phyloP scores from a whole-genome alignment of 1,284 basidiomycete species.

The Marasmius oreades region DNA sequence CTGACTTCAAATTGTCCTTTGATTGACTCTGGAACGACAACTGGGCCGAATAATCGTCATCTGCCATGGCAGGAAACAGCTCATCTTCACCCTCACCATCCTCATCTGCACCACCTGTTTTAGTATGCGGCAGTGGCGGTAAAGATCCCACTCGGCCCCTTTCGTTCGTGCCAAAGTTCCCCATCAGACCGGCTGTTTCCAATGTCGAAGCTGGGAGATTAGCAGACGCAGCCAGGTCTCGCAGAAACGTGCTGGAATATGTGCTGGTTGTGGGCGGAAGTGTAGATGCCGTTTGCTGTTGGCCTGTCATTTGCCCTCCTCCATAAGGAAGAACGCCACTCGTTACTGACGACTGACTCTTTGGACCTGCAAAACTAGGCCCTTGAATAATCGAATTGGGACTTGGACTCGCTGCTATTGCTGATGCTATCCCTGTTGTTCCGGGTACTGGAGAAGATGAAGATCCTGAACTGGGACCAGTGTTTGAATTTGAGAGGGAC shows the following conservation, averaged over 20 bases:
- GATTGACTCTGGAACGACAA: constrained; percentile 77
- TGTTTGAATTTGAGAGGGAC: constrained; percentile 24
- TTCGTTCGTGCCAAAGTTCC: neutral
- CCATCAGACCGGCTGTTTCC: neutral
- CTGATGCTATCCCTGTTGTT: constrained; percentile 17
- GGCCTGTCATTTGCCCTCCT: neutral
- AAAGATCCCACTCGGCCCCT: neutral
- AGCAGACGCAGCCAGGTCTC: neutral
- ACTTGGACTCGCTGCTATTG: constrained; percentile 8
- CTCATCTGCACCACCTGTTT: constrained; percentile 28
- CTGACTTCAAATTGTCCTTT: constrained; percentile 78
- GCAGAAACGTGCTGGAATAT: constrained; percentile 5
- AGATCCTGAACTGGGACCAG: constrained; percentile 15
- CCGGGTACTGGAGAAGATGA: neutral
- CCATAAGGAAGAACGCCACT: constrained; percentile 10
- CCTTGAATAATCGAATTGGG: constrained; percentile 4
- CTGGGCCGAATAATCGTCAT: constrained; percentile 81
- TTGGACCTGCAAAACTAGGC: constrained; percentile 10
- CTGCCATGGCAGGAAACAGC: constrained; percentile 74
- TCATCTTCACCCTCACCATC: constrained; percentile 73
- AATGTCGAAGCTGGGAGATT: neutral
- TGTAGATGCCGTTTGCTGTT: too few species aligned
- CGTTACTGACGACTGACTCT: constrained; percentile 5
- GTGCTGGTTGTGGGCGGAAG: neutral
- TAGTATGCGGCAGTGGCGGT: neutral